These are phyloP conservation scores for Clitopilus passeckerianus DNA, from an alignment of 768 basidiomycete genomes.

Conservation along the genomic window DNA sequence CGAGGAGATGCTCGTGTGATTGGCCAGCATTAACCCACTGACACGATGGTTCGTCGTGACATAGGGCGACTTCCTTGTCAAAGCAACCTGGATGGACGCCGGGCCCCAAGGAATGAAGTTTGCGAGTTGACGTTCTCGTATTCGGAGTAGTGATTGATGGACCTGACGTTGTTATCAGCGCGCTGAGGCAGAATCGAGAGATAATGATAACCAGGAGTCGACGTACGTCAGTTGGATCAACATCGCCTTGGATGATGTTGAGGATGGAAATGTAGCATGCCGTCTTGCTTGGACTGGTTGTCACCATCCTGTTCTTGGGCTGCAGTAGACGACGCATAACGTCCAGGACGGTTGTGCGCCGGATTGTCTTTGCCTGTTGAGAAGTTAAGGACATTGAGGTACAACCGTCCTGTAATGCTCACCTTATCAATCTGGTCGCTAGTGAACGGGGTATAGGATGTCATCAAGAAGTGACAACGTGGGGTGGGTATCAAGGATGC, in stretches of 20 bases:
- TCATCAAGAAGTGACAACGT: conserved; percentile 97
- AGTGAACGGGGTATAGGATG: conserved; percentile 97
- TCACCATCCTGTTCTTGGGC: conserved; percentile 98
- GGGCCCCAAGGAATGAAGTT: conserved; percentile 99
- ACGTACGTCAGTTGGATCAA: conserved; percentile 91
- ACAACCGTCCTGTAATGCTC: conserved; percentile 9
- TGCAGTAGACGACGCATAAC: conserved; percentile 97
- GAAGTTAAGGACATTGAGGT: neutral
- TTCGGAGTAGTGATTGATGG: conserved; percentile 94
- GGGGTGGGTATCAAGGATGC: conserved; percentile 97
- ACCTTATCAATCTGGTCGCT: conserved; percentile 97
- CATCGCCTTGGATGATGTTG: conserved; percentile 98
- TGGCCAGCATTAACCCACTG: conserved; percentile 97
- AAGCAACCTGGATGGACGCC: conserved; percentile 94
- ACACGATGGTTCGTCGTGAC: conserved; percentile 87
- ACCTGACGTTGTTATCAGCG: conserved; percentile 46
- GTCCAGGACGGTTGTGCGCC: conserved; percentile 94
- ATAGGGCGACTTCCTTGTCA: conserved; percentile 89
- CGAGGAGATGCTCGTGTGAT: conserved; percentile 97
- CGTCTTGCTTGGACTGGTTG: conserved; percentile 85
- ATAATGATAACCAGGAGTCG: conserved; percentile 3
- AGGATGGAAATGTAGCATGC: conserved; percentile 97
- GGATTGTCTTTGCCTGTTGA: conserved; percentile 83
- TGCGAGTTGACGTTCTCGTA: conserved; percentile 93
- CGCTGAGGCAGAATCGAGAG: neutral